phyloP scores from a whole-genome alignment of 768 basidiomycete genomes.

The Polyporus arcularius region DNA sequence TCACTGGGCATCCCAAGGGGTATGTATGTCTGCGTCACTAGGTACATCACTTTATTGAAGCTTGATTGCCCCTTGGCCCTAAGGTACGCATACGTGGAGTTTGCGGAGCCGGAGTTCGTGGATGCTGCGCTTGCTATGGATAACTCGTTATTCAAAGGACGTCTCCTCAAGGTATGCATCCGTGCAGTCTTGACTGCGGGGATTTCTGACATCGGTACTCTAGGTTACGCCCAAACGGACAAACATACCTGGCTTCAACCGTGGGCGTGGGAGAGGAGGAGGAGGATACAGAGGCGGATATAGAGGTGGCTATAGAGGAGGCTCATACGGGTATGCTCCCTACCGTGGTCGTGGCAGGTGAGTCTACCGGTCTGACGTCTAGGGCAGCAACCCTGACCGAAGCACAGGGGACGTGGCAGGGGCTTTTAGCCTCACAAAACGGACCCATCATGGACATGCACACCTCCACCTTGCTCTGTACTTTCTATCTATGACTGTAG shows the following conservation, averaged over 20 bases:
- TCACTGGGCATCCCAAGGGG: slow-evolving; percentile 99
- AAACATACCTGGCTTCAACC: slow-evolving; percentile 90
- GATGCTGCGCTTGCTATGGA: slow-evolving; percentile 91
- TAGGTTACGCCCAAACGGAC: slow-evolving; percentile 96
- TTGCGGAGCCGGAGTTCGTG: slow-evolving; percentile 89
- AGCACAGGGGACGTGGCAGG: slow-evolving; percentile 67
- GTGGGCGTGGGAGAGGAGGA: slow-evolving; percentile 69
- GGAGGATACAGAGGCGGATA: slow-evolving; percentile 47
- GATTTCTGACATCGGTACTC: neutral
- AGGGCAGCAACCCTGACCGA: neutral
- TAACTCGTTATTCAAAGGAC: slow-evolving; percentile 92
- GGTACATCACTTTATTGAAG: neutral
- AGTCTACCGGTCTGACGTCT: slow-evolving; percentile 28
- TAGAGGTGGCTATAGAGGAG: slow-evolving; percentile 62
- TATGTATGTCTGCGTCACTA: slow-evolving; percentile 34
- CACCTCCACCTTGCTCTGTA: slow-evolving; percentile 15
- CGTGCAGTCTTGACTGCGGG: neutral
- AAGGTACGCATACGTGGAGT: slow-evolving; percentile 98
- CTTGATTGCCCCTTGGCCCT: slow-evolving; percentile 4
- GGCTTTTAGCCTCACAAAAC: slow-evolving; percentile 50
- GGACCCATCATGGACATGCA: slow-evolving; percentile 17
- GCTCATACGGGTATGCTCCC: slow-evolving; percentile 56
- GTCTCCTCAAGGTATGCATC: slow-evolving; percentile 82
- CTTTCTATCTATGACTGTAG: slow-evolving; percentile 22
- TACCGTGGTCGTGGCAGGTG: slow-evolving; percentile 78